Conservation (phyloP, 2,329 filamentous ascomycete species). For the Phaeosphaeria sp. region DNA sequence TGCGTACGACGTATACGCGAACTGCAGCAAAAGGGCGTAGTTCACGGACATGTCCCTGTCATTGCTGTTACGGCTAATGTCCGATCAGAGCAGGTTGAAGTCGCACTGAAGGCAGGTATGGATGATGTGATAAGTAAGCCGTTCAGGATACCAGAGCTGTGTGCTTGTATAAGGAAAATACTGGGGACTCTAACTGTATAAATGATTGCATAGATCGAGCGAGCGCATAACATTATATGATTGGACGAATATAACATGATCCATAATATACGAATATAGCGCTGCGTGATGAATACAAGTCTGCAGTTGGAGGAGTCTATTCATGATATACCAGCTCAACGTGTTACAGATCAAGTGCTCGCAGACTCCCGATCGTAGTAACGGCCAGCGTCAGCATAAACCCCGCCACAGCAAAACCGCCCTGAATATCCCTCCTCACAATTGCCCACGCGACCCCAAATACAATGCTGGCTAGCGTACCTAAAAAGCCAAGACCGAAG, state of each 20-base stretch:
- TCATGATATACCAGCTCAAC: no score
- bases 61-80: constrained; percentile 47
- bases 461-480: not conserved
- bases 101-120: constrained; percentile 41
- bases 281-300: no score
- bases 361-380: no score
- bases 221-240: no score
- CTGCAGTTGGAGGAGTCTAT: no score
- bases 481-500: not conserved
- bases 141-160: constrained; percentile 55
- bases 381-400: not conserved
- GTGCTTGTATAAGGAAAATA: constrained; percentile 25
- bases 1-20: constrained; percentile 35
- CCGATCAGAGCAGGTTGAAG: constrained; percentile 37
- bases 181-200: not conserved
- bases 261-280: no score
- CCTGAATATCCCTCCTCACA: not conserved
- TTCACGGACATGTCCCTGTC: constrained; percentile 35
- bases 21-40: constrained; percentile 24
- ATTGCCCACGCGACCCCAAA: not conserved
- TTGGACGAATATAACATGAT: no score
- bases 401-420: not conserved
- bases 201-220: not conserved
- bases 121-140: constrained; percentile 74
- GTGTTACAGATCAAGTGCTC: no score